Conservation (phyloP, 2,329 filamentous ascomycete species). For the Proliferodiscus dingleyae region DNA sequence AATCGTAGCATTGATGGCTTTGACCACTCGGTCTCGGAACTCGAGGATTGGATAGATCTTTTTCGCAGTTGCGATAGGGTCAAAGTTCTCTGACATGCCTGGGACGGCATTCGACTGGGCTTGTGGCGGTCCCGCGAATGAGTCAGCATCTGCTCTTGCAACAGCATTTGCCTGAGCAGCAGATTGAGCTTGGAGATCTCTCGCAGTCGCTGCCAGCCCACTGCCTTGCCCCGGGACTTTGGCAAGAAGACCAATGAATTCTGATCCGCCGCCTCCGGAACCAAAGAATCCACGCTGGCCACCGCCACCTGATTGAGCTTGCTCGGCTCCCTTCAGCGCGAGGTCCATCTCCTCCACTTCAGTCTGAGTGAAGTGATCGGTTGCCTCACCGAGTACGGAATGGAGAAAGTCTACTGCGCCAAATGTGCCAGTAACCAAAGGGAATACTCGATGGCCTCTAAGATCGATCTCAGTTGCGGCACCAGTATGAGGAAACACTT, state of each 20-base stretch:
- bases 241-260: constrained; percentile 68
- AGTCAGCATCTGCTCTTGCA: constrained; percentile 31
- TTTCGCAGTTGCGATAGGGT: constrained; percentile 68
- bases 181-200: constrained; percentile 55
- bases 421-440: constrained; percentile 71
- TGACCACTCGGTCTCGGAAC: constrained; percentile 92
- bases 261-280: constrained; percentile 35
- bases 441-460: constrained; percentile 62
- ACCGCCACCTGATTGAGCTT: constrained; percentile 34
- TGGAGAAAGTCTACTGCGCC: constrained; percentile 82
- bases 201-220: constrained; percentile 62
- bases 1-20: constrained; percentile 76
- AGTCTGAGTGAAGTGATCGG: constrained; percentile 78
- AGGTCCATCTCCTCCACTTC: constrained; percentile 78
- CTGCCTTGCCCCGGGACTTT: constrained; percentile 69
- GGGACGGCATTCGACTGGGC: constrained; percentile 48
- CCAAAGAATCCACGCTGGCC: constrained; percentile 34
- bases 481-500: constrained; percentile 74
- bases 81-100: constrained; percentile 71
- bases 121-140: constrained; percentile 20
- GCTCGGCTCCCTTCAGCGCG: constrained; percentile 65
- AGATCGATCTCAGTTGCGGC: constrained; percentile 59
- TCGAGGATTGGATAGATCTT: constrained; percentile 93
- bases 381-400: constrained; percentile 68
- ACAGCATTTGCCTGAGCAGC: constrained; percentile 57